Percentiles rank a stretch among this genome's conserved stretches.
Evolutionary conservation across 1,284 basidiomycete genomes (phyloP).

Genomic region (Ustilago tritici): DNA sequence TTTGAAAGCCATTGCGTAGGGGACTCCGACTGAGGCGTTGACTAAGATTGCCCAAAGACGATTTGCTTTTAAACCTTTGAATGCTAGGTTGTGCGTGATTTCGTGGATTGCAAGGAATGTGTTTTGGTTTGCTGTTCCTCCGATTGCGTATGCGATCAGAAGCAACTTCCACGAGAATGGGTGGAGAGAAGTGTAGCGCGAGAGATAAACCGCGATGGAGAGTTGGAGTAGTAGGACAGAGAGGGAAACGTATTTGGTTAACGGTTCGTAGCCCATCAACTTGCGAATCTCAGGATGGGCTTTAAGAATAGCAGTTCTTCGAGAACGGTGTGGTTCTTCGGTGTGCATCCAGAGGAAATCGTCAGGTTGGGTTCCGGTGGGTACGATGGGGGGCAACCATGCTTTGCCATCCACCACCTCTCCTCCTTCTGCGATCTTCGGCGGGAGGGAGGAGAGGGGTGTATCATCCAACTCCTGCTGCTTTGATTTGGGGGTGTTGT

Average conservation of each 20-base stretch:
- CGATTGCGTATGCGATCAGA: constrained; percentile 83
- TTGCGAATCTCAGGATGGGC: constrained; percentile 92
- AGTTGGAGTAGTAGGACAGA: constrained; percentile 84
- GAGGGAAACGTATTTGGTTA: constrained; percentile 88
- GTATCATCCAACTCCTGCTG: constrained; percentile 20
- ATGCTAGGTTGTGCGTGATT: constrained; percentile 97
- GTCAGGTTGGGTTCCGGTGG: constrained; percentile 24
- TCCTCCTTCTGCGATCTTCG: not conserved
- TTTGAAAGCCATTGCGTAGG: constrained; percentile 97
- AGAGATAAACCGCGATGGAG: constrained; percentile 73
- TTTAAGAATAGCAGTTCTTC: constrained; percentile 89
- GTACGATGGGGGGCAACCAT: constrained; percentile 66
- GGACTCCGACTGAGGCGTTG: constrained; percentile 91
- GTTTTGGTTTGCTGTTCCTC: constrained; percentile 96
- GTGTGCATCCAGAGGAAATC: constrained; percentile 89
- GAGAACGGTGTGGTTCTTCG: constrained; percentile 92
- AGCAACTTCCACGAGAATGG: constrained; percentile 82
- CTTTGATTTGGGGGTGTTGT: not conserved
- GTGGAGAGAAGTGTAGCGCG: constrained; percentile 66
- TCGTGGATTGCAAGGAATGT: constrained; percentile 97
- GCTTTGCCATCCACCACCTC: constrained; percentile 28
- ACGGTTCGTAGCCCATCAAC: constrained; percentile 92
- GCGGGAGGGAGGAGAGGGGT: not conserved
- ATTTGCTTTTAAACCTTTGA: constrained; percentile 84
- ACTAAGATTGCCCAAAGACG: constrained; percentile 88